phyloP scores from a whole-genome alignment of 2,329 filamentous ascomycete genomes.

The Penicillium griseofulvum region DNA sequence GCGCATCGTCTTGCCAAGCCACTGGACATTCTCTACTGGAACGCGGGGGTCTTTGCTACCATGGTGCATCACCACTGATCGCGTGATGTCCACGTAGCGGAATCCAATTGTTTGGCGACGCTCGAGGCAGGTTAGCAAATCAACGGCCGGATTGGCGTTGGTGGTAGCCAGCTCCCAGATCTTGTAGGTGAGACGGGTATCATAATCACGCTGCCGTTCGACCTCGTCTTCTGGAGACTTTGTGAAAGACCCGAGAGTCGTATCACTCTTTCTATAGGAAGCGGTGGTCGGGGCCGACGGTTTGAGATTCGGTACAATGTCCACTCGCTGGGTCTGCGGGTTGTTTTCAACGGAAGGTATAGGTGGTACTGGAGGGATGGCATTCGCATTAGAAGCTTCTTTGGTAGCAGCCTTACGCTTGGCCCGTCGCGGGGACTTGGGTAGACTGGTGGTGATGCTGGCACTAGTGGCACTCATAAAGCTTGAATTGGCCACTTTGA shows the following conservation, averaged over 20 bases:
- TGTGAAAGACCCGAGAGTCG: constrained; percentile 21
- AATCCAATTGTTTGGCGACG: constrained; percentile 90
- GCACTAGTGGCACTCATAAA: constrained; percentile 92
- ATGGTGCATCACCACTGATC: constrained; percentile 89
- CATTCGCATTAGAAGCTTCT: constrained; percentile 37
- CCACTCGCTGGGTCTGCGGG: constrained; percentile 18
- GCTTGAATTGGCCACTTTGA: constrained; percentile 91
- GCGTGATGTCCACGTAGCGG: constrained; percentile 91
- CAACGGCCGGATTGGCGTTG: constrained; percentile 89
- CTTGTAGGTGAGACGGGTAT: constrained; percentile 80
- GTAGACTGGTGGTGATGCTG: constrained; percentile 74
- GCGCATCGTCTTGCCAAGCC: constrained; percentile 92
- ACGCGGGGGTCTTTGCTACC: constrained; percentile 87
- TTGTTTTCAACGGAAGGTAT: constrained; percentile 14
- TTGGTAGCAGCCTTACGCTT: constrained; percentile 56
- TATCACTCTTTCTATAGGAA: constrained; percentile 20
- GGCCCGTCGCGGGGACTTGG: constrained; percentile 60
- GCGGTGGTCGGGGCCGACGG: constrained; percentile 16
- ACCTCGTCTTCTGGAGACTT: constrained; percentile 30
- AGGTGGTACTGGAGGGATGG: constrained; percentile 54
- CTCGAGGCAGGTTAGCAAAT: constrained; percentile 88
- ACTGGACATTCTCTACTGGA: constrained; percentile 89
- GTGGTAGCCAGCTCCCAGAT: constrained; percentile 93
- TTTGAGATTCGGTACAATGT: constrained; percentile 17
- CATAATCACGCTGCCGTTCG: constrained; percentile 58